These are phyloP conservation scores for Crithidia bombi DNA, from an alignment of 208 protist genomes.

Conservation along the genomic window DNA sequence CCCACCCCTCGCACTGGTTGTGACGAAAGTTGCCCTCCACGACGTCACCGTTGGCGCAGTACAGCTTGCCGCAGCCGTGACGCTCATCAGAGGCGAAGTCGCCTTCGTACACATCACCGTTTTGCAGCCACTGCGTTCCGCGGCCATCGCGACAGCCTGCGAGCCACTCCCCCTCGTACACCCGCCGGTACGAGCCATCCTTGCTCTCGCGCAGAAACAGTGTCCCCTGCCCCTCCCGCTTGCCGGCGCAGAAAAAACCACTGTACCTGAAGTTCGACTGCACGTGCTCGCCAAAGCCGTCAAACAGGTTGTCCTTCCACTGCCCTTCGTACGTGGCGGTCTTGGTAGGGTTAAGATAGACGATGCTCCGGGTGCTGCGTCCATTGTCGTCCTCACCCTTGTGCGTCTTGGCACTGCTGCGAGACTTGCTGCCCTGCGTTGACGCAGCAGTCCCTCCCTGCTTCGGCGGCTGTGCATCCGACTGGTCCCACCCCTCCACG, in stretches of 20 bases:
- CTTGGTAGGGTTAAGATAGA: constrained; percentile 85
- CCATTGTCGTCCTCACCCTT: constrained; percentile 23
- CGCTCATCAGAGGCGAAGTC: constrained; percentile 72
- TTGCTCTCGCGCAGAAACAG: constrained; percentile 73
- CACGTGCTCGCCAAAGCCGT: constrained; percentile 87
- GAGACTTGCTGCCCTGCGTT: not conserved
- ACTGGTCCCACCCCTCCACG: constrained; percentile 49
- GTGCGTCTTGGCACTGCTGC: not conserved
- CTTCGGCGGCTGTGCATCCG: not conserved
- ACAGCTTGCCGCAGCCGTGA: constrained; percentile 78
- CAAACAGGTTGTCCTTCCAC: constrained; percentile 83
- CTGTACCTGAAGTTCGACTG: constrained; percentile 77
- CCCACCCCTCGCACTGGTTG: constrained; percentile 75
- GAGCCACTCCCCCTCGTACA: constrained; percentile 91
- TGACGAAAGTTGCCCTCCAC: constrained; percentile 82
- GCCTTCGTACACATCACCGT: constrained; percentile 91
- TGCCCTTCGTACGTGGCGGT: constrained; percentile 89
- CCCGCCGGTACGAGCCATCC: constrained; percentile 63
- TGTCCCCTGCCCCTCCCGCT: constrained; percentile 83
- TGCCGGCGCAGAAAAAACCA: constrained; percentile 80
- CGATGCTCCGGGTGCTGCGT: constrained; percentile 55
- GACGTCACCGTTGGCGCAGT: constrained; percentile 80
- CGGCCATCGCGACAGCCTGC: constrained; percentile 79
- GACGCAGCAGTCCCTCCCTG: not conserved
- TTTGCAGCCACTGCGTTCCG: constrained; percentile 80